These are phyloP conservation scores for Tylopilus plumbeoviolaceoides DNA, from an alignment of 768 basidiomycete species.

Conservation along the genomic window DNA sequence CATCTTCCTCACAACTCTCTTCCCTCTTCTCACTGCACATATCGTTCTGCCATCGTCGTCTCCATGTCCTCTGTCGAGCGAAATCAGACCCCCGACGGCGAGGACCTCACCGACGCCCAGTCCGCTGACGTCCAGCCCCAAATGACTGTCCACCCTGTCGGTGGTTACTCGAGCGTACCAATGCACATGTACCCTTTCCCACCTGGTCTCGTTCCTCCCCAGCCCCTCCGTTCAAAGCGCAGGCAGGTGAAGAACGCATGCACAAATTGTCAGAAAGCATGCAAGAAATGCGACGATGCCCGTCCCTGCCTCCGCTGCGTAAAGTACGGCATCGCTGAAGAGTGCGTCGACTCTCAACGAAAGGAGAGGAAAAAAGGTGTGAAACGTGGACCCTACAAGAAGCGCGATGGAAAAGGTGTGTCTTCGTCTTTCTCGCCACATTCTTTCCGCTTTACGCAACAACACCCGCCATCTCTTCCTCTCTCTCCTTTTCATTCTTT, in stretches of 20 bases:
- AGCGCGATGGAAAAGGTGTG: conserved; percentile 88
- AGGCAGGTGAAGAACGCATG: conserved; percentile 90
- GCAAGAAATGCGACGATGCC: conserved; percentile 90
- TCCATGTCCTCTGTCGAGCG: conserved; percentile 37
- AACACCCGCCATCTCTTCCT: not conserved
- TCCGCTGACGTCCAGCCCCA: conserved; percentile 40
- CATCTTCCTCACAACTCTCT: conserved; percentile 23
- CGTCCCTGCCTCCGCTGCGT: conserved; percentile 91
- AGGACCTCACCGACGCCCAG: conserved; percentile 34
- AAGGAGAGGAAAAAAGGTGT: conserved; percentile 90
- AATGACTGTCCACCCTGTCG: conserved; percentile 49
- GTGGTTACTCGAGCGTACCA: conserved; percentile 47
- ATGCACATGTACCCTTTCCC: conserved; percentile 73
- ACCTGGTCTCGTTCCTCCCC: conserved; percentile 40
- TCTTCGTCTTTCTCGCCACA: conserved; percentile 30
- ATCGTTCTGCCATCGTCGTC: conserved; percentile 22
- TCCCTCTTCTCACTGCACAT: conserved; percentile 29
- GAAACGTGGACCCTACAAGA: conserved; percentile 90
- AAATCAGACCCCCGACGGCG: conserved; percentile 38
- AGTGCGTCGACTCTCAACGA: conserved; percentile 85
- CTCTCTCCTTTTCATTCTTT: conserved; percentile 17
- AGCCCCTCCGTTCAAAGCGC: conserved; percentile 67
- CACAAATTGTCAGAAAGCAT: conserved; percentile 87
- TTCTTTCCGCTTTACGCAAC: conserved; percentile 18
- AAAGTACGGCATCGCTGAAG: conserved; percentile 83